Conservation (phyloP, 345 rosid species). For the Kernera saxatilis region DNA sequence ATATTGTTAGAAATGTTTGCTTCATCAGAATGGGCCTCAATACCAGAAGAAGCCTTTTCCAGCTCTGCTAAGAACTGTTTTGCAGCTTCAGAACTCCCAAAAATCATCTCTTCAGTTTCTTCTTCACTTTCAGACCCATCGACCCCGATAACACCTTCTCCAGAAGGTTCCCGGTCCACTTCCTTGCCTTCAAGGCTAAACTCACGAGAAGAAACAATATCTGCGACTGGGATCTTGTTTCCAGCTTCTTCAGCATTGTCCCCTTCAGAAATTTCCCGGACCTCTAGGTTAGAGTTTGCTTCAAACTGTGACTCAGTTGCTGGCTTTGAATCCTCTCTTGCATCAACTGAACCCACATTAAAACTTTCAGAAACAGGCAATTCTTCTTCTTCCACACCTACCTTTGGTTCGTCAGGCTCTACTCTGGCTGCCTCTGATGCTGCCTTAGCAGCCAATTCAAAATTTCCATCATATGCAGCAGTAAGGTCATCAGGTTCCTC, state of each 20-base stretch:
- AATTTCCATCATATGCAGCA: conserved; percentile 23
- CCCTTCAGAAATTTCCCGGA: conserved; percentile 10
- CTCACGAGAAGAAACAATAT: conserved; percentile 23
- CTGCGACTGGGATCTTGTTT: conserved; percentile 21
- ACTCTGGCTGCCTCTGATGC: conserved; percentile 11
- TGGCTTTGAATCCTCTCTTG: conserved; percentile 16
- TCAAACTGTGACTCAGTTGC: conserved; percentile 28
- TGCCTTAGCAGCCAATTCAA: conserved; percentile 20
- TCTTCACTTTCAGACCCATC: conserved; percentile 50
- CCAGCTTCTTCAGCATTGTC: conserved; percentile 32
- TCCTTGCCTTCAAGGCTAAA: conserved; percentile 36
- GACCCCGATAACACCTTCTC: conserved; percentile 34
- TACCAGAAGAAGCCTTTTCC: conserved; percentile 53
- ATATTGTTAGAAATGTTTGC: conserved; percentile 48
- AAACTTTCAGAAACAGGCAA: conserved; percentile 22
- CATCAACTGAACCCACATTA: neutral
- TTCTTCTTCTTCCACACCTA: conserved; percentile 7
- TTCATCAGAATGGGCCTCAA: conserved; percentile 47
- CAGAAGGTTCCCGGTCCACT: conserved; percentile 28
- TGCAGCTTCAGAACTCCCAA: conserved; percentile 81
- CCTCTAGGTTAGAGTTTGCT: conserved; percentile 29
- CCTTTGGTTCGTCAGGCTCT: conserved; percentile 21
- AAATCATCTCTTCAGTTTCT: conserved; percentile 58
- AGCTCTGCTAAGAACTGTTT: conserved; percentile 75
- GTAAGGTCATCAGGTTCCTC: conserved; percentile 22